These are phyloP conservation scores for Mucor racemosus DNA, from an alignment of 371 early-diverging fungal genomes.

Conservation along the genomic window DNA sequence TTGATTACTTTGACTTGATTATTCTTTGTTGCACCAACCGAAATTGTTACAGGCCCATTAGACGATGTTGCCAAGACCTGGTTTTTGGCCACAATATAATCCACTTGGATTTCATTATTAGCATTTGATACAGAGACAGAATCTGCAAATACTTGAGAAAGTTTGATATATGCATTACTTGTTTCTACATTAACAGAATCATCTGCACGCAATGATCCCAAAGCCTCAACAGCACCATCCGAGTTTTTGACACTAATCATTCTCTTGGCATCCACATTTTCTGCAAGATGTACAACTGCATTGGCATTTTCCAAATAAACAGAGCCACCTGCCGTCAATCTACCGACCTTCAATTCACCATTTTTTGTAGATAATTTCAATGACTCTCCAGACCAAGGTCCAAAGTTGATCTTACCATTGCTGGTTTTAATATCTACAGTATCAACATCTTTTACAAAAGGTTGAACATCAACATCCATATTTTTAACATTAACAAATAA, in stretches of 20 bases:
- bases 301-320: constrained; percentile 16
- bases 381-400: constrained; percentile 15
- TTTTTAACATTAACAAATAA: constrained; percentile 4
- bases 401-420: constrained; percentile 15
- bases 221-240: constrained; percentile 8
- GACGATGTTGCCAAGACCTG: constrained; percentile 13
- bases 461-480: constrained; percentile 16
- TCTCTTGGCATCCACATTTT: constrained; percentile 10
- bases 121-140: constrained; percentile 1
- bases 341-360: constrained; percentile 8
- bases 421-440: constrained; percentile 4
- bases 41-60: constrained; percentile 13
- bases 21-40: constrained; percentile 17
- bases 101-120: constrained; percentile 6
- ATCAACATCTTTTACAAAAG: constrained; percentile 15
- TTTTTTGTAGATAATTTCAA: constrained; percentile 7
- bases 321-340: constrained; percentile 1
- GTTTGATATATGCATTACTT: constrained; percentile 5
- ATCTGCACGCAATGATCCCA: constrained; percentile 12
- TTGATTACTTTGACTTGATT: constrained; percentile 13
- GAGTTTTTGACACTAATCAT: background rate
- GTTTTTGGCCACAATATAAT: constrained; percentile 10
- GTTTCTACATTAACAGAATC: constrained; percentile 12
- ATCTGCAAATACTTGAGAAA: constrained; percentile 10
- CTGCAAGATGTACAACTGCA: background rate